These are phyloP conservation scores for Friedmanniomyces endolithicus DNA, from an alignment of 495 filamentous ascomycete species.

Conservation along the genomic window DNA sequence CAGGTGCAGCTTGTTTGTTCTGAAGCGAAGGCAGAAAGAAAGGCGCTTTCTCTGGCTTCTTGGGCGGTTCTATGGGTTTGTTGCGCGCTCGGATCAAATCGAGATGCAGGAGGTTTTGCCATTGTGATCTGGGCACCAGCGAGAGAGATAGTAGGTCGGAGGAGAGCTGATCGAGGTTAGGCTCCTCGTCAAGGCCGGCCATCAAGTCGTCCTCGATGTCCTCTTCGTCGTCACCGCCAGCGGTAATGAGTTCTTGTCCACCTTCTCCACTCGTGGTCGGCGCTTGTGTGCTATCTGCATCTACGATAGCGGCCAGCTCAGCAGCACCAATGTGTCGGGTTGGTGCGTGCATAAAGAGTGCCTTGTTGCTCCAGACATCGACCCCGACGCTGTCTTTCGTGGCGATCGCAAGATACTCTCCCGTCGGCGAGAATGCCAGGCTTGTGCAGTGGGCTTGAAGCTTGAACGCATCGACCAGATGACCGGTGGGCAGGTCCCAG, in stretches of 20 bases:
- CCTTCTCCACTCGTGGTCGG: conserved; percentile 78
- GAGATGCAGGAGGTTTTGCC: conserved; percentile 86
- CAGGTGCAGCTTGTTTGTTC: conserved; percentile 7
- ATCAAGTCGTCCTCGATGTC: conserved; percentile 25
- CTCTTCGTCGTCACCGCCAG: conserved; percentile 34
- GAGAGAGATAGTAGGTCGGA: conserved; percentile 74
- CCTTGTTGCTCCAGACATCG: conserved; percentile 82
- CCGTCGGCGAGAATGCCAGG: conserved; percentile 75
- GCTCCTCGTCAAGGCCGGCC: conserved; percentile 23
- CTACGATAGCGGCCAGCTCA: conserved; percentile 47
- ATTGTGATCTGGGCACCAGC: conserved; percentile 73
- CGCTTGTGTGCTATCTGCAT: conserved; percentile 24
- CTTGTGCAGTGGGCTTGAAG: conserved; percentile 64
- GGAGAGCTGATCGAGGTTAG: conserved; percentile 59
- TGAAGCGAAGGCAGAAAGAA: conserved; percentile 78
- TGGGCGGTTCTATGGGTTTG: conserved; percentile 82
- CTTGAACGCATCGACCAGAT: conserved; percentile 80
- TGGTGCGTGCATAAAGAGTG: conserved; percentile 75
- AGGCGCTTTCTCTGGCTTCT: conserved; percentile 83
- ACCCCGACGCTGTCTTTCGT: conserved; percentile 77
- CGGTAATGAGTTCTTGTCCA: conserved; percentile 54
- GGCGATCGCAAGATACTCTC: conserved; percentile 84
- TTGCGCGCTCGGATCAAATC: conserved; percentile 86
- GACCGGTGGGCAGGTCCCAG: conserved; percentile 92
- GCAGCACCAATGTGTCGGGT: conserved; percentile 67